Base-by-base conservation (phyloP, 164 flowering plant genomes). In the Tetracentron sinense region DNA sequence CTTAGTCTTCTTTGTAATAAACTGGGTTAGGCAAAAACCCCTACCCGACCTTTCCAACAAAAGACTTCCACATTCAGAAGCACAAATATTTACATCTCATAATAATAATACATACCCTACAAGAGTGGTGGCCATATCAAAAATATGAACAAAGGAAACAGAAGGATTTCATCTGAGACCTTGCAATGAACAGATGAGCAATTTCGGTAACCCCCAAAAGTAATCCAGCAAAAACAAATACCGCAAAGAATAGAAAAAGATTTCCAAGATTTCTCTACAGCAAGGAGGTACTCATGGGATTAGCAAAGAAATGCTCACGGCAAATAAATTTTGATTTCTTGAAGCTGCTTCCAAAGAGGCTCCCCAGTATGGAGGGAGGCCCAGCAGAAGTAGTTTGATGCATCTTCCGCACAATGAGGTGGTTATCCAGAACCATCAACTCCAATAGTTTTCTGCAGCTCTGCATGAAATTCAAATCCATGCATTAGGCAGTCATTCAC, bases 371-470 rank as follows among this genome's bases (percentile, higher is more conserved):
- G 38, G 82, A 16, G 35, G 97, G 99, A 0, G 86, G 83, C 1
- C 68, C 76, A 50, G 28, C 25, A n/a, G 76, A 75, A 6, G 70
- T 69, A 48, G 61, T 75, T 71, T 92, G 86, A 57, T 78, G 75
- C 88, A 95, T 92, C 74, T 82, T 83, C 74, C 85, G 80, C 56
- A 79, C 86, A 35, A 65, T 68, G 20, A 95, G 76, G 69, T 84
- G 88, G 42, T 80, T 79, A 46, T 95, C 97, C 71, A 92, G 62
- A 58, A 83, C 71, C 96, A 95, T 77, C 78, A 82, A 69, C 72
- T 90, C 88, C 77, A 92, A 61, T 71, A 95, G 70, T 58, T 69
- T 80, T 75, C 81, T 78, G 70, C 95, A 94, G 78, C 82, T 94
- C 97, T 94, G 85, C 16, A 62, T 55, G 47, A 46, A 63, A 16